Base-by-base conservation (phyloP, 345 rosid species). In the Melastoma malabathricum region DNA sequence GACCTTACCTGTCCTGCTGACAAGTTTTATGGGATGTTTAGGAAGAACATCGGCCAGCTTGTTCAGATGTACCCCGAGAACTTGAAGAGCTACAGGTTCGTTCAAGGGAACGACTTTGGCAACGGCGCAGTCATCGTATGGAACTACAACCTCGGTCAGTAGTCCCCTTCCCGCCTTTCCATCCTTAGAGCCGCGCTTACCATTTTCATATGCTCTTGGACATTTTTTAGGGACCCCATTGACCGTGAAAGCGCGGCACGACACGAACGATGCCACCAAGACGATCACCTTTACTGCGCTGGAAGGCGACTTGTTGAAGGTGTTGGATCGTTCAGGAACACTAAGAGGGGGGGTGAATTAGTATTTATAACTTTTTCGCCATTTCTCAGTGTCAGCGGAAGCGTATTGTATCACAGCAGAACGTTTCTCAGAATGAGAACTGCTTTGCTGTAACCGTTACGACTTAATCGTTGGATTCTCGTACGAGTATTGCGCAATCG, bases 231-330 rank as follows among this genome's bases (percentile, higher is more conserved):
- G 53, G 22, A 23, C 43, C 39, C 34, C 55, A 15, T 15, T 18
- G 55, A 15, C 44, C 10, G 18, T n/a, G 13, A 52, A 34, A 39
- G 22, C 3, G 13, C 34, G 39, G 31, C 9, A 27, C 18, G 54
- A 43, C 17, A 0, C 43, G 43, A 44, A 58, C 27, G 61, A 58
- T 19, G 23, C 47, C 38, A 58, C 34, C 46, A 48, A 49, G 54
- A 5, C 54, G 16, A 27, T 48, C 10, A 18, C 13, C 2, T 48
- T 58, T 25, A 44, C 18, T 18, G 19, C 20, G 16, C 10, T 48
- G n/a, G 61, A 58, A 14, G 61, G 61, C n/a, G 61, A 58, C 43
- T 0, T 48, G 6, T 15, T 58, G 38, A 18, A 39, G n/a, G n/a
- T n/a, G n/a, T n/a, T n/a, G n/a, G n/a, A n/a, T n/a, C n/a, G n/a